Evolutionary conservation across 2,329 filamentous ascomycete genomes (phyloP).

Genomic region (Beauveria pseudobassiana): DNA sequence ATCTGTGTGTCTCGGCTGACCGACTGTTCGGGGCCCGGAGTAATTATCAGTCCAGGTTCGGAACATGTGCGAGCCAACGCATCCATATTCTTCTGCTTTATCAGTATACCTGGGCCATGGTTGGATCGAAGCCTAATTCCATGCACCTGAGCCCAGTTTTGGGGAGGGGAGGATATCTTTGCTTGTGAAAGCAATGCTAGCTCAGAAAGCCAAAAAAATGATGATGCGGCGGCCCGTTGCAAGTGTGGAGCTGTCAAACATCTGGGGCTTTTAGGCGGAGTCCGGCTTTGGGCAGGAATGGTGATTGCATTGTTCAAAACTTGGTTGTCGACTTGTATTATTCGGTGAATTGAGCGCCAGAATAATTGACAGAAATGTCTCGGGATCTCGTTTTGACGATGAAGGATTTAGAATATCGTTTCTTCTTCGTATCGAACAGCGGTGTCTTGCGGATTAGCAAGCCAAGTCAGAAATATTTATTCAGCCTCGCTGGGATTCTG

Average conservation of each 20-base stretch:
- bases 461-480: neutral
- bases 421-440: neutral
- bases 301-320: neutral
- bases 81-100: neutral
- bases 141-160: neutral
- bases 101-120: neutral
- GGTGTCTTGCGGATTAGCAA: neutral
- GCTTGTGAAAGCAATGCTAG: neutral
- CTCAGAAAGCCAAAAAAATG: neutral
- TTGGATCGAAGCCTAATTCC: neutral
- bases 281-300: neutral
- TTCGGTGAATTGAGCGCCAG: neutral
- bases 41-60: neutral
- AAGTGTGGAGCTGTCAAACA: neutral
- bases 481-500: too few species aligned
- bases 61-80: neutral
- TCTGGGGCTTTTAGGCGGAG: neutral
- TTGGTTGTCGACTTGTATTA: neutral
- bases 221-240: constrained; percentile 9
- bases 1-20: neutral
- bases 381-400: neutral
- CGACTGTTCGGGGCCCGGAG: neutral
- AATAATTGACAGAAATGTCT: neutral
- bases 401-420: too few species aligned
- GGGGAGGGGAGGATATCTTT: neutral